Conservation (phyloP, 805 yeast species). For the Monosporozyma siamensis region DNA sequence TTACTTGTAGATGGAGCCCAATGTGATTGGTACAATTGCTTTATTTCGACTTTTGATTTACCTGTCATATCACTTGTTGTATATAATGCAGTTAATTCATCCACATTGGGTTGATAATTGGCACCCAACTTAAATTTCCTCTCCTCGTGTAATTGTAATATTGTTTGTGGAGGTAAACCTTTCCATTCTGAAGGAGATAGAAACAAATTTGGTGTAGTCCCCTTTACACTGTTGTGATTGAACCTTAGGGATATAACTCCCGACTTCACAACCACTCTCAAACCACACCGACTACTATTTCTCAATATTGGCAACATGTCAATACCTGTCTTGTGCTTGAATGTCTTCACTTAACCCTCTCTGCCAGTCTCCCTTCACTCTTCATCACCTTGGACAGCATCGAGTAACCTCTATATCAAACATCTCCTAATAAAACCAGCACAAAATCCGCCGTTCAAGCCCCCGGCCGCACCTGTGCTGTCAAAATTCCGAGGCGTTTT, state of each 20-base stretch:
- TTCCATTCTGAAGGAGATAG: conserved; percentile 63
- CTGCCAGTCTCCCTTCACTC: not conserved
- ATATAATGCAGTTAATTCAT: conserved; percentile 49
- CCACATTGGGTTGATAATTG: conserved; percentile 39
- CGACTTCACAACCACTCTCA: not conserved
- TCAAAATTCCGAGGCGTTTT: not conserved
- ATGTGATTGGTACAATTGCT: conserved; percentile 25
- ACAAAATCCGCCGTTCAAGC: not conserved
- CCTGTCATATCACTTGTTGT: conserved; percentile 38
- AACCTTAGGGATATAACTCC: too few species aligned
- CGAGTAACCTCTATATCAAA: too few species aligned
- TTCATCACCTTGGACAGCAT: too few species aligned
- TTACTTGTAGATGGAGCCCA: not conserved
- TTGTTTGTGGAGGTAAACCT: conserved; percentile 54
- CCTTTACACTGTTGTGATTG: not conserved
- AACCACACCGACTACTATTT: not conserved
- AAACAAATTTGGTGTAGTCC: conserved; percentile 25
- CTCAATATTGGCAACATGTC: too few species aligned
- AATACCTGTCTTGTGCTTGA: too few species aligned
- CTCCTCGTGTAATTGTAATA: conserved; percentile 50
- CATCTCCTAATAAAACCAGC: not conserved
- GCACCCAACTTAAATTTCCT: conserved; percentile 49
- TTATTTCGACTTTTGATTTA: conserved; percentile 29
- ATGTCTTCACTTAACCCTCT: not conserved
- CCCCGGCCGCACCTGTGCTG: not conserved